Base-by-base conservation (phyloP, 768 basidiomycete genomes). In the Boletus pseudopeckii region DNA sequence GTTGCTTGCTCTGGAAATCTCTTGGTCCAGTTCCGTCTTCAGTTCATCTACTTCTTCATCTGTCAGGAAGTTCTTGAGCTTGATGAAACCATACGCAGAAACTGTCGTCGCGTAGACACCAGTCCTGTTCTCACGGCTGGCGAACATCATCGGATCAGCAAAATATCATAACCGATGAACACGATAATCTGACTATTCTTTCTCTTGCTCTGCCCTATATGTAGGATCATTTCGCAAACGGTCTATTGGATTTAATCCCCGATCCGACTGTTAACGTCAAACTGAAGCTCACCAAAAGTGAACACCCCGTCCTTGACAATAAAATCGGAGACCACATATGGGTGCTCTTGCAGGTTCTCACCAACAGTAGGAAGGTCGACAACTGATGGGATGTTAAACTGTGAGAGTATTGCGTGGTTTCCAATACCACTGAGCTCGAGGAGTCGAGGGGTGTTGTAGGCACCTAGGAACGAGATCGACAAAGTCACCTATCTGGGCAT, bases 351-450 rank as follows among this genome's bases (percentile, higher is more conserved):
- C 37, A 62, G 37, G 38, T 62, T 62, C 51, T 64, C 57, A 10
- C 61, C 61, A 7, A 62, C 61, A 32, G 42, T n/a, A 4, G 61
- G 61, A 28, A 62, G 61, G 14, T 53, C 6, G 5, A 64, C 45
- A n/a, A 60, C 10, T 0, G 38, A 20, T 11, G 40, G 33, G 26
- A 60, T 60, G 40, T 50, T 20, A 8, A 60, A 55, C 18, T 43
- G 17, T 7, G 58, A 53, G 37, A 63, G 61, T 50, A 62, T 50
- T 8, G 18, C 37, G 14, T 41, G 51, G 22, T 51, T 45, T 10
- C 61, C 61, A n/a, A 62, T 44, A 9, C 61, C 61, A 36, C 61
- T 63, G 1, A 63, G 51, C 13, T 62, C 61, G 37, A 62, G 61
- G 3, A 62, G 53, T 18, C 57, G 53, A 49, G 61, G 61, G 2